These are phyloP conservation scores for Combretum micranthum DNA, from an alignment of 345 rosid genomes.

Conservation along the genomic window DNA sequence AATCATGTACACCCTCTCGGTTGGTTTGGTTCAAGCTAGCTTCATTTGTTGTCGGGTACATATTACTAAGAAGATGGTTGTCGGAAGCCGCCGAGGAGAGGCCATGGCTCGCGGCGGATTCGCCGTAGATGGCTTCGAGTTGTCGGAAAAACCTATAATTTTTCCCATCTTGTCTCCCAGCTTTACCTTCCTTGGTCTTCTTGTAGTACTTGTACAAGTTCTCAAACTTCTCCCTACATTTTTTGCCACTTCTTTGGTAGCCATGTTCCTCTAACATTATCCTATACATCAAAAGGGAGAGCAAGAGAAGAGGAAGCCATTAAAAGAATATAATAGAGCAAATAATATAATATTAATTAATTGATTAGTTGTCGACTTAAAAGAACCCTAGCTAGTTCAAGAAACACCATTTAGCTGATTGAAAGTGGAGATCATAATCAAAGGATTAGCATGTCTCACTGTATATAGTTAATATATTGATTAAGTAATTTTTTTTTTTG, in stretches of 20 bases:
- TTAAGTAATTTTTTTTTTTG: too few species aligned
- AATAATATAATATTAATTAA: constrained; percentile 4
- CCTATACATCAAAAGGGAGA: constrained; percentile 12
- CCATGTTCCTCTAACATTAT: constrained; percentile 53
- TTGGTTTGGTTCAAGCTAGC: constrained; percentile 6
- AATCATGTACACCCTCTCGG: constrained; percentile 2
- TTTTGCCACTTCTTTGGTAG: constrained; percentile 48
- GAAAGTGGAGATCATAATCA: too few species aligned
- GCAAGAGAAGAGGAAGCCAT: neutral
- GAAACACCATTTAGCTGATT: too few species aligned
- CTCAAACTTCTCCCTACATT: constrained; percentile 61
- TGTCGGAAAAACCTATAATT: constrained; percentile 53
- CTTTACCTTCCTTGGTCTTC: constrained; percentile 58
- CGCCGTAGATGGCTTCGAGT: constrained; percentile 50
- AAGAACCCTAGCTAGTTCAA: too few species aligned
- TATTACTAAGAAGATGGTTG: constrained; percentile 10
- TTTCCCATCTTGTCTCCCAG: constrained; percentile 55
- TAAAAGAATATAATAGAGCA: neutral
- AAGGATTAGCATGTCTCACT: too few species aligned
- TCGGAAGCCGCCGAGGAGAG: constrained; percentile 9
- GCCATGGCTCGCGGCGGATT: constrained; percentile 11
- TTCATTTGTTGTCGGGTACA: neutral
- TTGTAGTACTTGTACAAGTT: constrained; percentile 59
- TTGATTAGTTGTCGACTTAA: too few species aligned
- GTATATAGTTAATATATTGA: too few species aligned